These are phyloP conservation scores for Rutstroemia sp. DNA, from an alignment of 2,329 filamentous ascomycete genomes.

Conservation along the genomic window DNA sequence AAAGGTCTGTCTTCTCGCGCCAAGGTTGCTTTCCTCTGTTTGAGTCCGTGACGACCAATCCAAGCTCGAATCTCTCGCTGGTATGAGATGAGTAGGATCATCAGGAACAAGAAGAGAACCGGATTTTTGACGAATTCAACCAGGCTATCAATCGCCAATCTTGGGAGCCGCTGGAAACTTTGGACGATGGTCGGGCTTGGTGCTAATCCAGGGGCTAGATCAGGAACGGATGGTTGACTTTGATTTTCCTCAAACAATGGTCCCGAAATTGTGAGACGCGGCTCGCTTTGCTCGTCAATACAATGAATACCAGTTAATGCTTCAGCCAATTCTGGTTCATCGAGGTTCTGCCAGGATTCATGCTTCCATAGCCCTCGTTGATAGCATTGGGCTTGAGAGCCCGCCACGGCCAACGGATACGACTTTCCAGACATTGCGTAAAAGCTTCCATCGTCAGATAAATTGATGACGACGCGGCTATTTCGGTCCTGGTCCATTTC, in stretches of 20 bases:
- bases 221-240: constrained; percentile 23
- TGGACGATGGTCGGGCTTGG: constrained; percentile 37
- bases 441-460: constrained; percentile 81
- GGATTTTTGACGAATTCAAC: constrained; percentile 51
- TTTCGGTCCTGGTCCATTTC: constrained; percentile 41
- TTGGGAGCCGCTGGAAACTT: constrained; percentile 43
- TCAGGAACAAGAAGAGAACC: constrained; percentile 30
- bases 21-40: not conserved
- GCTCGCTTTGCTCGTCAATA: constrained; percentile 41
- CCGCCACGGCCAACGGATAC: constrained; percentile 79
- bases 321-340: constrained; percentile 44
- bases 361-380: constrained; percentile 44
- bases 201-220: constrained; percentile 28
- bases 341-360: constrained; percentile 28
- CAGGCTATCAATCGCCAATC: constrained; percentile 42
- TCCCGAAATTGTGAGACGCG: constrained; percentile 38
- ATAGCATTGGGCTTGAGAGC: constrained; percentile 46
- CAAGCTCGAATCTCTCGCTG: constrained; percentile 23
- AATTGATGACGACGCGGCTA: constrained; percentile 75
- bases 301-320: constrained; percentile 67
- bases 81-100: constrained; percentile 19
- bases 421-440: constrained; percentile 83
- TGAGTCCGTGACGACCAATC: constrained; percentile 26
- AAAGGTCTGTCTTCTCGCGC: constrained; percentile 17
- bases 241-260: constrained; percentile 20